Conservation (phyloP, 2,329 filamentous ascomycete genomes). For the Apiospora sp. region DNA sequence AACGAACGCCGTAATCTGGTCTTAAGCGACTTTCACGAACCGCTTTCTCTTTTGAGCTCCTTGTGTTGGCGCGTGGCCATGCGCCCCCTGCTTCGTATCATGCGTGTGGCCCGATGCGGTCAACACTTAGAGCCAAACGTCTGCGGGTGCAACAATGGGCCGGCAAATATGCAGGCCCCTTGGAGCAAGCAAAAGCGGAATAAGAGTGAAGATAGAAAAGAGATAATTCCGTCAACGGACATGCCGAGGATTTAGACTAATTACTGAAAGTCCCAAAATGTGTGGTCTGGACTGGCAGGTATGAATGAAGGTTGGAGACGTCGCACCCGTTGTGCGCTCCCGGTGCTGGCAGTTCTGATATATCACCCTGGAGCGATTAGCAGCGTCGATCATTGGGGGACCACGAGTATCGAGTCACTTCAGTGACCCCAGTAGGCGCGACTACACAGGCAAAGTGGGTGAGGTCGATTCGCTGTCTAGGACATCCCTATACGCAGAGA, state of each 20-base stretch:
- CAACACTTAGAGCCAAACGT: neutral
- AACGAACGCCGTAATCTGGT: neutral
- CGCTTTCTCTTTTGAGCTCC: neutral
- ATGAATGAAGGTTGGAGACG: neutral
- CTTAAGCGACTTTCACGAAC: neutral
- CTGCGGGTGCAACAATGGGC: neutral
- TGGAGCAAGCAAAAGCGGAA: neutral
- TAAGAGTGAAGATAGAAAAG: neutral
- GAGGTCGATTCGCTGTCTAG: neutral
- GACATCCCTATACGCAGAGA: constrained; percentile 1
- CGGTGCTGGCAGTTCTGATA: neutral
- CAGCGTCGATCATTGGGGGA: neutral
- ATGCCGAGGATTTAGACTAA: neutral
- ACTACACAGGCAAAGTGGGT: neutral
- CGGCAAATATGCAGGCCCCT: neutral
- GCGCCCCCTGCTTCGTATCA: neutral
- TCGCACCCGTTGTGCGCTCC: neutral
- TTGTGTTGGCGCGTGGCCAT: neutral
- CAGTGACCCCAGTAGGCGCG: neutral
- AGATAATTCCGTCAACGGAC: neutral
- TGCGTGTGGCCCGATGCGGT: neutral
- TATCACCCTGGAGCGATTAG: neutral
- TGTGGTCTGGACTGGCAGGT: neutral
- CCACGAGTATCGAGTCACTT: neutral
- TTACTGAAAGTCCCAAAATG: neutral